phyloP scores from a whole-genome alignment of 345 rosid genomes.

The Eucalyptus coolabah region DNA sequence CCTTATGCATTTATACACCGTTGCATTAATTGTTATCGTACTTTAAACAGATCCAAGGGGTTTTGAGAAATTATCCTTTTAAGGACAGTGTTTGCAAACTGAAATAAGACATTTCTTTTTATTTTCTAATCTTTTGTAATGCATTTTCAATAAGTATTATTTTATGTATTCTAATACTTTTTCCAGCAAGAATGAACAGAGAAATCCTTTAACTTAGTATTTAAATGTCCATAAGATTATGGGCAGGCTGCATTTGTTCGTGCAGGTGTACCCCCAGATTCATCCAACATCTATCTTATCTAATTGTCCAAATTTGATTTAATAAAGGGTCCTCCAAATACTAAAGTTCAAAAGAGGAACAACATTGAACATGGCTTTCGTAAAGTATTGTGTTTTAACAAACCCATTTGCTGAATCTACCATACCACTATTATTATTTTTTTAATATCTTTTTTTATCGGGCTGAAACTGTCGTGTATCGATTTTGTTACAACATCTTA shows the following conservation, averaged over 20 bases:
- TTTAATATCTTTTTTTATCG: not conserved
- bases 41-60: too few relatives aligned
- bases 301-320: not conserved
- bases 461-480: not conserved
- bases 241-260: not conserved
- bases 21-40: too few relatives aligned
- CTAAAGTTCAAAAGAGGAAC: not conserved
- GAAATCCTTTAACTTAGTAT: not conserved
- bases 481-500: not conserved
- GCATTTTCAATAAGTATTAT: too few relatives aligned
- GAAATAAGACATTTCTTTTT: too few relatives aligned
- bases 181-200: not conserved
- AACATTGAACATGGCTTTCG: not conserved
- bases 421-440: not conserved
- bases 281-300: not conserved
- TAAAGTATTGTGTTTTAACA: not conserved
- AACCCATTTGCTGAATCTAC: not conserved
- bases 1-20: too few relatives aligned
- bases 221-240: not conserved
- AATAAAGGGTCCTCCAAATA: not conserved
- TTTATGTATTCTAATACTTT: too few relatives aligned
- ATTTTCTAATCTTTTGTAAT: too few relatives aligned
- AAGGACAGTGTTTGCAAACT: accelerated
- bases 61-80: too few relatives aligned
- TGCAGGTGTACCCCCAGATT: not conserved